A percentile compares a stretch with the other conserved stretches of the same genome.
These are phyloP conservation scores for Solanum hybrid DNA, from an alignment of 305 asterid genomes.

Conservation along the genomic window DNA sequence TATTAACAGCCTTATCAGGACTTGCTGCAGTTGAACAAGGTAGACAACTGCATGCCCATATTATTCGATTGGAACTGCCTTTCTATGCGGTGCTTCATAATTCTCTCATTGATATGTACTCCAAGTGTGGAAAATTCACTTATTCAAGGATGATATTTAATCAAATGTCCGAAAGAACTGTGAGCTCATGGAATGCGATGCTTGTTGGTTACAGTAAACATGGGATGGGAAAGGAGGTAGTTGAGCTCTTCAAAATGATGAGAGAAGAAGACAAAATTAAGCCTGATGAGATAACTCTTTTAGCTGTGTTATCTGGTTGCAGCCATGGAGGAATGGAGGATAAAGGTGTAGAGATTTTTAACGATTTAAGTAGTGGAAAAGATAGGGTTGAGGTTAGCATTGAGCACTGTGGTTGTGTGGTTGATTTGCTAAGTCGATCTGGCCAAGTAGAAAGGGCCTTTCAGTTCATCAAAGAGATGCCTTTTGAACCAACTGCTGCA, in stretches of 20 bases:
- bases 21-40: conserved; percentile 77
- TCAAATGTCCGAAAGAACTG: conserved; percentile 47
- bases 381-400: conserved; percentile 32
- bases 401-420: conserved; percentile 87
- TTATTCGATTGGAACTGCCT: conserved; percentile 46
- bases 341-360: conserved; percentile 47
- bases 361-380: conserved; percentile 22
- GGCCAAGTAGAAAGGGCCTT: conserved; percentile 67
- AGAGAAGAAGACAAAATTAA: conserved; percentile 30
- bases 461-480: conserved; percentile 58
- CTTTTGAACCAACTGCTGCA: conserved; percentile 70
- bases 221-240: conserved; percentile 53
- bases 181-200: conserved; percentile 79
- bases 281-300: conserved; percentile 51
- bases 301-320: conserved; percentile 75
- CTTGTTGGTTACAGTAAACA: conserved; percentile 67
- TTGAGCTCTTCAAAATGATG: conserved; percentile 55
- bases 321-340: conserved; percentile 80
- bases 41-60: conserved; percentile 64
- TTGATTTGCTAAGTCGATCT: conserved; percentile 78
- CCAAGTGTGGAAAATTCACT: conserved; percentile 72
- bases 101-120: conserved; percentile 79
- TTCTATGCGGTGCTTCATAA: conserved; percentile 46
- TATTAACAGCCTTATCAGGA: conserved; percentile 73
- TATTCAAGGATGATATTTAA: conserved; percentile 69